Evolutionary conservation across 306 rosid species (phyloP), one percentile per base, ranked within the genome.

Genomic region (Potentilla sterilis): DNA sequence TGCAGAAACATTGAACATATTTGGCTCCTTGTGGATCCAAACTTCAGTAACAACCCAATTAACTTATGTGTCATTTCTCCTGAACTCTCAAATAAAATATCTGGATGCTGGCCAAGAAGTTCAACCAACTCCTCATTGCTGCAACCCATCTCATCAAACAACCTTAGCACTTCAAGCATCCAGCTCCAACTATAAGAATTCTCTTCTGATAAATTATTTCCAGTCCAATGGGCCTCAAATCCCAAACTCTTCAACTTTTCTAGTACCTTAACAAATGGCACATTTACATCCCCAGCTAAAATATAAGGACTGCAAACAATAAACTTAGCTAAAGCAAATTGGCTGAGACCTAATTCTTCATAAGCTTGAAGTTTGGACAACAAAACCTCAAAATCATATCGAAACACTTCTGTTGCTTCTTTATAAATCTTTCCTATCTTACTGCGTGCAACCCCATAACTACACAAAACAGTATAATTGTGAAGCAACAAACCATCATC

Each of bases 401-500:
- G 67, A 81, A 91, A 93, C 4, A 86, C 81, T 68, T 83, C 79
- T 12, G 79, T 74, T 1, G 87, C 87, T 18, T 52, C 85, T 79
- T 74, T 87, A 74, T 81, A 91, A 67, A 93, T 76, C 24, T 77
- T 89, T 42, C 98, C 93, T 38, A 91, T 84, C 67, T 83, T 85
- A 28, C 67, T 71, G n/a, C 92, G 87, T 0, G 81, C 81, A 81
- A 91, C 72, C 35, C 98, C 98, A 77, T 85, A 91, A 80, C 75
- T 81, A 75, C 88, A 85, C 51, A 93, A 73, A 0, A 79, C 78
- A 35, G 70, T 75, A 79, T 84, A 89, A 84, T 89, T 93, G 18
- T 78, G 89, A 70, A 93, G 88, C 81, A 93, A 80, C 58, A 84
- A 19, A 32, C 37, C 77, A 52, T 87, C 88, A 71, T 93, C 98